phyloP scores from a whole-genome alignment of 2,329 filamentous ascomycete genomes.

The Trichoderma breve region DNA sequence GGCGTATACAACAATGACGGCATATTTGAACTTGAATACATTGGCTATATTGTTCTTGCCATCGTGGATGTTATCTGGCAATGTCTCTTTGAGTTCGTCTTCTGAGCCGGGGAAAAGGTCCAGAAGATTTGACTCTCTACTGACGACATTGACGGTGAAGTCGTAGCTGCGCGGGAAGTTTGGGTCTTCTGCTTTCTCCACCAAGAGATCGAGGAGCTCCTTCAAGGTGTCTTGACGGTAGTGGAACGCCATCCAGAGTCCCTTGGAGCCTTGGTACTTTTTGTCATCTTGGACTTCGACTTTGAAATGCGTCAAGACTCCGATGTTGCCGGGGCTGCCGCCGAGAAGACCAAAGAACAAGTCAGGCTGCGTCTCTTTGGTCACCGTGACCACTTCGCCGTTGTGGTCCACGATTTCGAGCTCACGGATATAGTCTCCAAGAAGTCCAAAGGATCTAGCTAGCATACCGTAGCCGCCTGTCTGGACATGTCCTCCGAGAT shows the following conservation, averaged over 20 bases:
- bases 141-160: not conserved
- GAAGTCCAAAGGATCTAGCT: not conserved
- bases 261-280: not conserved
- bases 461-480: conserved; percentile 1
- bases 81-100: not conserved
- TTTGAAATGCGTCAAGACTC: not conserved
- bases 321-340: not conserved
- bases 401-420: not conserved
- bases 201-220: conserved; percentile 4
- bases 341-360: conserved; percentile 4
- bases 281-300: conserved; percentile 7
- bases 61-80: conserved; percentile 1
- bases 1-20: not conserved
- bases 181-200: conserved; percentile 2
- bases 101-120: not conserved
- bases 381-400: not conserved
- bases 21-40: conserved; percentile 9
- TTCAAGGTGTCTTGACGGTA: not conserved
- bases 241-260: conserved; percentile 3
- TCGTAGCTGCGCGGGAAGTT: conserved; percentile 5
- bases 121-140: not conserved
- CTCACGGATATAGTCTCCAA: conserved; percentile 2
- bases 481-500: conserved; percentile 1
- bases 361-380: not conserved
- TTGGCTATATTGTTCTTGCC: not conserved